A percentile compares a stretch with the other conserved stretches of the same genome.
phyloP scores from a whole-genome alignment of 345 rosid genomes.

The Moringa oleifera region DNA sequence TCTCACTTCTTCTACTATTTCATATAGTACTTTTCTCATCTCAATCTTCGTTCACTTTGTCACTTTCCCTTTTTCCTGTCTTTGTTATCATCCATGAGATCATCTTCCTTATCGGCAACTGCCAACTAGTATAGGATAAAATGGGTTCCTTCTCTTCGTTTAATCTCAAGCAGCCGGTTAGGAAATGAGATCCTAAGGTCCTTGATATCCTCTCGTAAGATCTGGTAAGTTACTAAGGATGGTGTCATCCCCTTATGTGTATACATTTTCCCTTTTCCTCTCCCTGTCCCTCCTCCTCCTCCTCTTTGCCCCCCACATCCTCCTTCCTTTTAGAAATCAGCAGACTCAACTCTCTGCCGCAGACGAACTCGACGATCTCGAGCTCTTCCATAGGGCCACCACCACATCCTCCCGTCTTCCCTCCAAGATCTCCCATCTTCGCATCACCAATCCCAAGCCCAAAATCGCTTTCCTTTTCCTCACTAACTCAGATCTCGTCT shows the following conservation, averaged over 20 bases:
- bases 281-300: slow-evolving; percentile 45
- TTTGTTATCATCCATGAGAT: too few species aligned
- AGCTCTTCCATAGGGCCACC: slow-evolving; percentile 60
- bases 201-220: not conserved
- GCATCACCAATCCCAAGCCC: slow-evolving; percentile 37
- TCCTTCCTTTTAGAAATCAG: slow-evolving; percentile 13
- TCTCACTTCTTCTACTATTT: too few species aligned
- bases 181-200: too few species aligned
- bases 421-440: slow-evolving; percentile 31
- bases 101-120: too few species aligned
- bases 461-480: slow-evolving; percentile 93
- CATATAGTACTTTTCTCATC: too few species aligned
- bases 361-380: slow-evolving; percentile 54
- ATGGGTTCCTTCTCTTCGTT: too few species aligned
- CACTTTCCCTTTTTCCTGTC: too few species aligned
- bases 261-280: slow-evolving; percentile 45
- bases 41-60: too few species aligned
- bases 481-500: slow-evolving; percentile 74
- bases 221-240: slow-evolving; percentile 26
- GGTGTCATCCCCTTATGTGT: slow-evolving; percentile 45
- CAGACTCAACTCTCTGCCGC: slow-evolving; percentile 16
- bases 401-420: slow-evolving; percentile 19
- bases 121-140: too few species aligned
- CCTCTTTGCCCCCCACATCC: slow-evolving; percentile 37
- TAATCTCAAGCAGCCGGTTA: too few species aligned